Percentiles rank a stretch among this genome's conserved stretches.
These are phyloP conservation scores for Polymyxa betae DNA, from an alignment of 208 protist genomes.

Conservation along the genomic window DNA sequence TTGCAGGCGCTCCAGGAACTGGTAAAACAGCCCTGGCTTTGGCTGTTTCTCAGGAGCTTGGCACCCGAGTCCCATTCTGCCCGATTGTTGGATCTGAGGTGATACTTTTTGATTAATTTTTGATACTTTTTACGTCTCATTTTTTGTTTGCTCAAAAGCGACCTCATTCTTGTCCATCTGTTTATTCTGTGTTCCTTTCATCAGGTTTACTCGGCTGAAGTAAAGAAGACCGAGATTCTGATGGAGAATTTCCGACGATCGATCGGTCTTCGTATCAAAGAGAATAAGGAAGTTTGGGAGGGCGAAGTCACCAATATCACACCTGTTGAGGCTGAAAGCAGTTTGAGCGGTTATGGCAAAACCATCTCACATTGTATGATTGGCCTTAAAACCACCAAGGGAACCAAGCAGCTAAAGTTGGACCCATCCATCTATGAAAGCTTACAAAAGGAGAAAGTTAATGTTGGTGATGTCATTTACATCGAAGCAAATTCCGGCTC, in stretches of 20 bases:
- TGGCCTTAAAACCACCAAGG: conserved; percentile 99
- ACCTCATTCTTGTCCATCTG: too few species aligned
- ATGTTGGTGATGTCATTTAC: conserved; percentile 94
- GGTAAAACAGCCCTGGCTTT: conserved; percentile 99
- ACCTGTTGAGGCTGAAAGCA: conserved; percentile 87
- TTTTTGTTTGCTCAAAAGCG: too few species aligned
- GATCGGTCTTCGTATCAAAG: conserved; percentile 98
- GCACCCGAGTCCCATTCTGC: conserved; percentile 97
- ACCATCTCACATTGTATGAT: conserved; percentile 97
- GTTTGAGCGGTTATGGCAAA: conserved; percentile 80
- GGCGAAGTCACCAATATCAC: conserved; percentile 99
- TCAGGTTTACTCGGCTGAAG: conserved; percentile 99
- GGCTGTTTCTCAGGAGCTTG: conserved; percentile 89
- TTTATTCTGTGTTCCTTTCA: too few species aligned
- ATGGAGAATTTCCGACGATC: conserved; percentile 97
- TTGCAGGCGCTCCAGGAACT: conserved; percentile 95
- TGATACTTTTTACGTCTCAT: too few species aligned
- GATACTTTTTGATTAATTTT: too few species aligned
- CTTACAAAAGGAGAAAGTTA: conserved; percentile 96
- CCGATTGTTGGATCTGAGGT: conserved; percentile 98
- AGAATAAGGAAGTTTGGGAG: conserved; percentile 99
- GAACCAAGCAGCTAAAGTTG: conserved; percentile 99
- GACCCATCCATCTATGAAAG: conserved; percentile 99
- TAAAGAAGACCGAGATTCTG: conserved; percentile 99
- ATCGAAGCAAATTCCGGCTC: conserved; percentile 99